Conservation (phyloP, 225 moss, liverwort and hornwort species). For the Straminergon stramineum region DNA sequence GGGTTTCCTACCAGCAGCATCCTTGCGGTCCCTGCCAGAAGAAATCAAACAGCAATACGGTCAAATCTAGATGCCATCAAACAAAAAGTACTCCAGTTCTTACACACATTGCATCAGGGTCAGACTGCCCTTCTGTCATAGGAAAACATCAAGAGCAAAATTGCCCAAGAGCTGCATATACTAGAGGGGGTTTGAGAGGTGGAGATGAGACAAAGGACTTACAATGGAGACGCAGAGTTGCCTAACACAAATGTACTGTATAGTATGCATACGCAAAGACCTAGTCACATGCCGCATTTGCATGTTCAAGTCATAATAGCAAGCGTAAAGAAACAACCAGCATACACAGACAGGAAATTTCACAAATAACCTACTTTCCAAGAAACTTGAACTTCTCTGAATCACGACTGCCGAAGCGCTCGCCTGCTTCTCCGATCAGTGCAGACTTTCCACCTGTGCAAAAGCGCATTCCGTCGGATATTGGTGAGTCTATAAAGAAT, state of each 20-base stretch:
- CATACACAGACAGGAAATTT: not conserved
- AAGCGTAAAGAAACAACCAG: not conserved
- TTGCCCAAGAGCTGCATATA: not conserved
- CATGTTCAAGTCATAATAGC: not conserved
- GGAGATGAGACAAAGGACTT: not conserved
- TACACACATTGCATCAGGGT: not conserved
- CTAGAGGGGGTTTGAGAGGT: not conserved
- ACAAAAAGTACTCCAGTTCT: not conserved
- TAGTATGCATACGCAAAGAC: not conserved
- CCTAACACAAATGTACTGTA: not conserved
- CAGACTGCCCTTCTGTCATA: not conserved
- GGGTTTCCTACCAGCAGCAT: constrained; percentile 68
- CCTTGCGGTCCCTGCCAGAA: constrained; percentile 57
- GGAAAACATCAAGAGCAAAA: not conserved
- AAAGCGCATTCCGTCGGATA: not conserved
- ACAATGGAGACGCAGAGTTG: not conserved
- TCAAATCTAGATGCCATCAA: not conserved
- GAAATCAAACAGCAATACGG: not conserved
- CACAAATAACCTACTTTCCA: constrained; percentile 59
- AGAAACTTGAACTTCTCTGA: constrained; percentile 91
- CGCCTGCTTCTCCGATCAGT: constrained; percentile 64
- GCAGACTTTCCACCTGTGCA: constrained; percentile 22
- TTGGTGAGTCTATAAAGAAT: not conserved
- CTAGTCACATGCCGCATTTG: not conserved
- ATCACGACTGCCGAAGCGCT: constrained; percentile 74